Conservation (phyloP, 495 filamentous ascomycete species). For the Neurospora sublineolata region DNA sequence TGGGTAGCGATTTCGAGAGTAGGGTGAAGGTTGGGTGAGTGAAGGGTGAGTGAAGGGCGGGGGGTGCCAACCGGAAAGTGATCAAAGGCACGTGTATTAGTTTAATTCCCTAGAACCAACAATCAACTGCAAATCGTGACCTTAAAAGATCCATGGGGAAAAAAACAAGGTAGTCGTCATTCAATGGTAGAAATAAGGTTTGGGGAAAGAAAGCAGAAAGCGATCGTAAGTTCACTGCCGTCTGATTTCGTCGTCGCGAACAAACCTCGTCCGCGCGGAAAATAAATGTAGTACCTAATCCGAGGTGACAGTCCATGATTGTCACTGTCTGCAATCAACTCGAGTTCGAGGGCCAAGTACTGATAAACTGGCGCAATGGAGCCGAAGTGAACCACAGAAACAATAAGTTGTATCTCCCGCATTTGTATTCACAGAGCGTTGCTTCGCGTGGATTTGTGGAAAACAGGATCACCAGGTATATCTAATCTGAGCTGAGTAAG, state of each 20-base stretch:
- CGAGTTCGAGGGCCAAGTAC: not conserved
- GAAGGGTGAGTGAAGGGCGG: not conserved
- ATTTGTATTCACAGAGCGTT: not conserved
- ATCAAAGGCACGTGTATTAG: not conserved
- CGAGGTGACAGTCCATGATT: not conserved
- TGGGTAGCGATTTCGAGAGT: not conserved
- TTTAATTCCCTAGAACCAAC: not conserved
- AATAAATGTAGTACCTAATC: not conserved
- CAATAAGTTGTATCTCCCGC: not conserved
- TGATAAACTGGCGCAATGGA: not conserved
- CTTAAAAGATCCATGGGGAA: not conserved
- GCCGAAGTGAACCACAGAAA: not conserved
- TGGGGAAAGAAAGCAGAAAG: not conserved
- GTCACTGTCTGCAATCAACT: not conserved
- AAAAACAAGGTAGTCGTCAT: not conserved
- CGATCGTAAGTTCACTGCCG: not conserved
- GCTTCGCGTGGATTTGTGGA: not conserved
- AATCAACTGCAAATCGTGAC: not conserved
- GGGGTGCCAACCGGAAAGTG: not conserved
- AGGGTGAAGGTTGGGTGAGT: not conserved
- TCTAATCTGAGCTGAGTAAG: not conserved
- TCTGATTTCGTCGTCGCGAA: not conserved
- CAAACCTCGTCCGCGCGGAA: not conserved
- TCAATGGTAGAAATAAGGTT: not conserved
- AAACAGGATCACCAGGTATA: not conserved